These are phyloP conservation scores for grape (Vitis vinifera) DNA, from an alignment of 164 flowering plant species.

Conservation along the genomic window ASM3070453v1 NC_081817.1:21384501-21385000, in stretches of 20 bases:
- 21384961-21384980: conserved; percentile 8
- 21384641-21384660: too few species aligned
- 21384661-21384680: too few species aligned
- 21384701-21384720: too few species aligned
- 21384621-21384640: too few species aligned
- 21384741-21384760: not conserved
- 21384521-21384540: too few species aligned
- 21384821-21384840: conserved; percentile 26
- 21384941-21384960: not conserved
- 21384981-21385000: conserved; percentile 26
- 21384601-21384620: too few species aligned
- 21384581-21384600: too few species aligned
- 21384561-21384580: too few species aligned
- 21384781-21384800: not conserved
- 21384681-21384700: too few species aligned
- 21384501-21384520: too few species aligned
- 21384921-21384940: conserved; percentile 15
- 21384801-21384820: not conserved
- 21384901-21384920: conserved; percentile 20
- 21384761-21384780: not conserved
- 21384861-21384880: conserved; percentile 24
- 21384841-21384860: conserved; percentile 22
- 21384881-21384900: conserved; percentile 19
- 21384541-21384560: too few species aligned
- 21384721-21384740: too few species aligned